Evolutionary conservation across 192 early-diverging fungal genomes (phyloP).

Genomic region (Backusella tarrabulga): DNA sequence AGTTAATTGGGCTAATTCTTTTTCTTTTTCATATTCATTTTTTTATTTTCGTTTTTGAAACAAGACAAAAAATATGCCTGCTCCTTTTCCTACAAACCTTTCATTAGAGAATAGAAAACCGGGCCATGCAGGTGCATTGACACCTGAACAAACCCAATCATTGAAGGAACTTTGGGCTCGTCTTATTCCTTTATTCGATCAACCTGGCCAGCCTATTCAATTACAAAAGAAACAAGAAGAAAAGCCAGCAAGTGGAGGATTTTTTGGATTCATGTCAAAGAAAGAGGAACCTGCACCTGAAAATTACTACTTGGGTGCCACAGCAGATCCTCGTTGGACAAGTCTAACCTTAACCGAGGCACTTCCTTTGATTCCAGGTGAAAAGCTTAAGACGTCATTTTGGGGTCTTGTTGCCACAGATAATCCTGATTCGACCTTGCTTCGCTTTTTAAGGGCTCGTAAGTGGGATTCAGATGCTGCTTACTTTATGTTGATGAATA

Average conservation of each 20-base stretch:
- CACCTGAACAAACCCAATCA: slow-evolving; percentile 39
- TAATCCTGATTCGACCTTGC: slow-evolving; percentile 67
- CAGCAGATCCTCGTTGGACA: slow-evolving; percentile 17
- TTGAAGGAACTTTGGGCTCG: slow-evolving; percentile 45
- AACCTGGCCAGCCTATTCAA: background rate
- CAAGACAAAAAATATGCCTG: background rate
- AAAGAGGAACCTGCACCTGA: slow-evolving; percentile 18
- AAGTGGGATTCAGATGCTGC: slow-evolving; percentile 84
- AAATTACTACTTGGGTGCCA: slow-evolving; percentile 16
- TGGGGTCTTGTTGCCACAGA: slow-evolving; percentile 61
- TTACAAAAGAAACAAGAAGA: background rate
- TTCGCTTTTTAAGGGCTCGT: slow-evolving; percentile 82
- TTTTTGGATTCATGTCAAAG: background rate
- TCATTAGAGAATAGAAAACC: background rate
- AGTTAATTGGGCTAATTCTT: background rate
- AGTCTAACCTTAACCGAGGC: slow-evolving; percentile 21
- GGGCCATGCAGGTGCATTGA: slow-evolving; percentile 37
- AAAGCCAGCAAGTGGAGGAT: slow-evolving; percentile 6
- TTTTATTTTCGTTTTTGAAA: slow-evolving; percentile 1
- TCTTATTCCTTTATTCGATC: slow-evolving; percentile 41
- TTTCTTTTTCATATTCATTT: background rate
- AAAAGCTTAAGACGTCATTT: slow-evolving; percentile 50
- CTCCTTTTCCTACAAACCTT: background rate
- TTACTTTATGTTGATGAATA: slow-evolving; percentile 65
- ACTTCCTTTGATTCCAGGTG: slow-evolving; percentile 22